Percentiles rank a stretch among this genome's conserved stretches.
phyloP scores from a whole-genome alignment of 208 protist genomes.

The Trypanosoma conorhini region DNA sequence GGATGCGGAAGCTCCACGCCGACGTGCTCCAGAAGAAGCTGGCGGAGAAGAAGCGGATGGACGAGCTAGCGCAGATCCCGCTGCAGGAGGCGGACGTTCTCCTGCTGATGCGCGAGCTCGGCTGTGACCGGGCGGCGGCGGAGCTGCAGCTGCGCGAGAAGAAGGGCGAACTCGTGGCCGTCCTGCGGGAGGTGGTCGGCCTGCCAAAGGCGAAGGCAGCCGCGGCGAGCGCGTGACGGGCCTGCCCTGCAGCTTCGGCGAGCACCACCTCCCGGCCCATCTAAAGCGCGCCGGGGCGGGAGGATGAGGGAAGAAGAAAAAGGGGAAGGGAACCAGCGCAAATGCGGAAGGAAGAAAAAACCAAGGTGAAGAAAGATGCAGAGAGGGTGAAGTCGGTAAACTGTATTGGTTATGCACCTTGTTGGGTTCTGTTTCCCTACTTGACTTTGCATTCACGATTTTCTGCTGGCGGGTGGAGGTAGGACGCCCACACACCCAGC shows the following conservation, averaged over 20 bases:
- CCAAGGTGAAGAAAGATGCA: too few species aligned
- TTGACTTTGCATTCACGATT: too few species aligned
- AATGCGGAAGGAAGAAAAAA: too few species aligned
- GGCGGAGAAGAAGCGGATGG: constrained; percentile 52
- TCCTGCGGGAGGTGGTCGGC: constrained; percentile 67
- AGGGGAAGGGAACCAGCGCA: too few species aligned
- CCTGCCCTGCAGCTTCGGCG: too few species aligned
- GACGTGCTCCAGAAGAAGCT: constrained; percentile 66
- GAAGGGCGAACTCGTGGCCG: constrained; percentile 53
- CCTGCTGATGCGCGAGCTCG: constrained; percentile 43
- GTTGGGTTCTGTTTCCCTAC: too few species aligned
- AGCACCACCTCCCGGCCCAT: not conserved
- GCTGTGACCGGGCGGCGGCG: constrained; percentile 40
- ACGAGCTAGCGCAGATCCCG: constrained; percentile 41
- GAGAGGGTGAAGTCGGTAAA: too few species aligned
- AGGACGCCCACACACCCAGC: too few species aligned
- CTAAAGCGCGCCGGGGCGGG: not conserved
- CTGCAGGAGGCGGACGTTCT: constrained; percentile 55
- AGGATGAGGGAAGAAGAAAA: too few species aligned
- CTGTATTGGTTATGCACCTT: too few species aligned
- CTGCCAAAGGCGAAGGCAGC: constrained; percentile 48
- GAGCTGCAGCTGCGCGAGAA: constrained; percentile 51
- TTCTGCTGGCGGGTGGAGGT: too few species aligned
- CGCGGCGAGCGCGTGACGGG: not conserved
- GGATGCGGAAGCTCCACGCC: constrained; percentile 63